Percentiles rank a stretch among this genome's conserved stretches.
Evolutionary conservation across 345 rosid genomes (phyloP).

Genomic region (Lepidium didymum): DNA sequence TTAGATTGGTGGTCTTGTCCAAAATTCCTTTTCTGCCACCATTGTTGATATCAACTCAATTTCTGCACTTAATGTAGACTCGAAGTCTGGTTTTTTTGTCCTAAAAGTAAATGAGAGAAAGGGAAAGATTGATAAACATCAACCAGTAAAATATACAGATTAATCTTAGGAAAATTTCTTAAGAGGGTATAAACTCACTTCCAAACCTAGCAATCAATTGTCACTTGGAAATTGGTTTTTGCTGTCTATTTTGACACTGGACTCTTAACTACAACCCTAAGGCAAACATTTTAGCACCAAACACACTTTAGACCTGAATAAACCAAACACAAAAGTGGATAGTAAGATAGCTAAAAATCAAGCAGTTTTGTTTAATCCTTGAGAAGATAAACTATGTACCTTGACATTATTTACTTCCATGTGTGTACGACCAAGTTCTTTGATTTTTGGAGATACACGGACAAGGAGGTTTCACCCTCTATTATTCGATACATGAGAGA

Average conservation of each 20-base stretch:
- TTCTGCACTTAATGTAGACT: conserved; percentile 94
- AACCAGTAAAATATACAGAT: not conserved
- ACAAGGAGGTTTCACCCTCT: conserved; percentile 97
- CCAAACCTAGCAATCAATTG: conserved; percentile 97
- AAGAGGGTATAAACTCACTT: conserved; percentile 49
- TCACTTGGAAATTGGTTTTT: conserved; percentile 92
- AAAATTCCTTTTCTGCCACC: conserved; percentile 56
- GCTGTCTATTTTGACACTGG: conserved; percentile 99
- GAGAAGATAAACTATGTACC: conserved; percentile 38
- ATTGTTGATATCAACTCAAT: conserved; percentile 93
- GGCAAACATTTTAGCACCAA: conserved; percentile 99
- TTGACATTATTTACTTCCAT: conserved; percentile 94
- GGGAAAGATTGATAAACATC: not conserved
- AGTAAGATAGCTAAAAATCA: conserved; percentile 14
- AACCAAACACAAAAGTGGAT: conserved; percentile 10
- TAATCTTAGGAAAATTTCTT: not conserved
- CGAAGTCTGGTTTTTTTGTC: conserved; percentile 87
- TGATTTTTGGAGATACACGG: conserved; percentile 90
- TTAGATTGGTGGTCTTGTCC: no score
- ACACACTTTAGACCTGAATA: conserved; percentile 95
- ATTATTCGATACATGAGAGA: conserved; percentile 78
- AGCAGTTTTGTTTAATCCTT: not conserved
- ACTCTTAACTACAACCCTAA: conserved; percentile 96
- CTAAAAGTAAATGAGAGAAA: conserved; percentile 30
- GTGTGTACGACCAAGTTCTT: conserved; percentile 98